phyloP scores from a whole-genome alignment of 2,329 filamentous ascomycete genomes.

The Colletotrichum sojae region DNA sequence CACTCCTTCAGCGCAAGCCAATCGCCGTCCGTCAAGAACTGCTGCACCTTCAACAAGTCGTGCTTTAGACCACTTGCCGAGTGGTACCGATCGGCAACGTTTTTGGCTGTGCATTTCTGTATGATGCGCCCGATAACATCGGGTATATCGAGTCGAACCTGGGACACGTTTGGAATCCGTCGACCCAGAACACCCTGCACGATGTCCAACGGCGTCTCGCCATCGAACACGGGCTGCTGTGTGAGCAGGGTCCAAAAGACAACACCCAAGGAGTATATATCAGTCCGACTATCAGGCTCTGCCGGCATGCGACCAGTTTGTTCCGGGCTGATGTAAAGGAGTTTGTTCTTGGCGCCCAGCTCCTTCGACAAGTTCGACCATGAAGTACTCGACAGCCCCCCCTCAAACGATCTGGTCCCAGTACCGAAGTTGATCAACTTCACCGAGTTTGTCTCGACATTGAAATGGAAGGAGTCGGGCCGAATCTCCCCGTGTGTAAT shows the following conservation, averaged over 20 bases:
- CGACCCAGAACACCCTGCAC: slow-evolving; percentile 90
- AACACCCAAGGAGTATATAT: slow-evolving; percentile 93
- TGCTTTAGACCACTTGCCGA: slow-evolving; percentile 88
- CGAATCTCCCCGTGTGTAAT: slow-evolving; percentile 93
- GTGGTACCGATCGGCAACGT: slow-evolving; percentile 89
- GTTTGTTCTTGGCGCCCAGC: slow-evolving; percentile 87
- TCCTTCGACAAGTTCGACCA: slow-evolving; percentile 90
- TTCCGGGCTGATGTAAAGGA: slow-evolving; percentile 93
- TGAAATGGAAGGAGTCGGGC: slow-evolving; percentile 92
- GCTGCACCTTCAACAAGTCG: slow-evolving; percentile 82
- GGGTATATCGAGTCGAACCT: slow-evolving; percentile 85
- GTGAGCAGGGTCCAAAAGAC: slow-evolving; percentile 90
- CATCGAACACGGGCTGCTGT: slow-evolving; percentile 84
- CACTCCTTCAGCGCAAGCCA: slow-evolving; percentile 79
- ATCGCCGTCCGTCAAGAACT: slow-evolving; percentile 83
- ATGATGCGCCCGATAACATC: slow-evolving; percentile 87
- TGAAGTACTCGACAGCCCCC: slow-evolving; percentile 86
- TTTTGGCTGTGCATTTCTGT: slow-evolving; percentile 92
- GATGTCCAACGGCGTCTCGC: slow-evolving; percentile 86
- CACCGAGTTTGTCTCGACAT: slow-evolving; percentile 77
- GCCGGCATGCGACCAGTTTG: slow-evolving; percentile 94
- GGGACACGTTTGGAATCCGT: slow-evolving; percentile 82
- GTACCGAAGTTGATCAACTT: slow-evolving; percentile 89
- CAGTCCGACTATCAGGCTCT: slow-evolving; percentile 91
- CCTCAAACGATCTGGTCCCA: slow-evolving; percentile 89